Base-by-base conservation (phyloP, 75 land plant genomes). In the Pinus taeda region DNA sequence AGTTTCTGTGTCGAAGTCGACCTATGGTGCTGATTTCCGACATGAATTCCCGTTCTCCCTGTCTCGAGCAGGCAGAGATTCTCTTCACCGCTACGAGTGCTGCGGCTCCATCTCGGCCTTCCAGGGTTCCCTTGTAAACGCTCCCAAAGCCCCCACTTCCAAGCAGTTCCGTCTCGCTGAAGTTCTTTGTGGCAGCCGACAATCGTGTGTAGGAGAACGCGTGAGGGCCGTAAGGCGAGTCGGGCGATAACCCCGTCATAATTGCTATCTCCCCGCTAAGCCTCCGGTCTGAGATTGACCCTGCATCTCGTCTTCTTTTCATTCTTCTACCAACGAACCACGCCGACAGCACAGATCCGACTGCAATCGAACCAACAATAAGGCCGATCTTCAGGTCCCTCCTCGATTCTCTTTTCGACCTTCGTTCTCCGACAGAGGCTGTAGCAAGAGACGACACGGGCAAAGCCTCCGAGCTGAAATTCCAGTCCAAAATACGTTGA, bases 101-200 rank as follows among this genome's bases (percentile, higher is more conserved):
- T 6, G 21, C 58, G 3, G 33, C 13, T 5, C 57, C 55, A 3
- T 11, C 4, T 3, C 58, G 81, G 13, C 83, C 79, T 2, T 22
- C 57, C 18, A 86, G 29, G 49, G 36, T 24, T 1, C 88, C 88
- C 65, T 42, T 78, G 75, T 86, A 83, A 0, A 86, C 88, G 13
- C 60, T 57, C 9, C 87, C 90, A 55, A 86, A 86, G 1, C 88
- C 88, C 0, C 90, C 88, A 74, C 81, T 53, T 45, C 90, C 90
- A 5, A 88, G 82, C 70, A 74, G 79, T 18, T 71, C 33, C 8
- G 63, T 62, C 53, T 79, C 82, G 29, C 77, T 59, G 66, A 88
- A 88, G 49, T 75, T 57, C 6, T 75, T 85, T 1, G 90, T 88
- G 26, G 87, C 90, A 15, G 15, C 14, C 37, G 49, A 78, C 2